Conservation (phyloP, 108 stramenopile genomes). For the Cyclotella kingstonii region DNA sequence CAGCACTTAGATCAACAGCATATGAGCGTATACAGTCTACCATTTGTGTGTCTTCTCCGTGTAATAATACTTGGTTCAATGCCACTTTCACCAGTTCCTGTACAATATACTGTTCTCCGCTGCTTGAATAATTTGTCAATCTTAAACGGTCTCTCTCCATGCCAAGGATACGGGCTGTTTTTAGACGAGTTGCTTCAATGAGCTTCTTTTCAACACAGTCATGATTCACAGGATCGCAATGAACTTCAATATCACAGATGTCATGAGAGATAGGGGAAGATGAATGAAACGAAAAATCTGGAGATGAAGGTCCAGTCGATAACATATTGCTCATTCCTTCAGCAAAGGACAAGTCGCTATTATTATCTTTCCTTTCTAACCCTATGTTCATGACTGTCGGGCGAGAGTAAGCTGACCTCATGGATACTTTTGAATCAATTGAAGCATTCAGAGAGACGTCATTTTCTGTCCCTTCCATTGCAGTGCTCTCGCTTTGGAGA, state of each 20-base stretch:
- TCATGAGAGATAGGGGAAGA: neutral
- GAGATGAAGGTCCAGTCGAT: neutral
- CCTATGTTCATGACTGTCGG: conserved; percentile 39
- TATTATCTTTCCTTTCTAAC: conserved; percentile 21
- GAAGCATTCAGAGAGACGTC: conserved; percentile 12
- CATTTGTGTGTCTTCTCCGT: conserved; percentile 19
- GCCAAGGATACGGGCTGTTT: conserved; percentile 58
- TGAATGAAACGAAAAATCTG: conserved; percentile 1
- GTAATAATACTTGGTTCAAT: conserved; percentile 8
- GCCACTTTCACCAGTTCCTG: conserved; percentile 57
- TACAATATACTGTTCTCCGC: conserved; percentile 57
- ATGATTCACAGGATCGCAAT: conserved; percentile 51
- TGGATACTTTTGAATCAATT: conserved; percentile 28
- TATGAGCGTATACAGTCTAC: conserved; percentile 48
- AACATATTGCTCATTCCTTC: conserved; percentile 4
- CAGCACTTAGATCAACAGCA: conserved; percentile 41
- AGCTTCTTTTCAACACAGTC: conserved; percentile 71
- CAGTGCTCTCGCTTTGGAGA: conserved; percentile 1
- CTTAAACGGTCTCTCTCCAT: conserved; percentile 28
- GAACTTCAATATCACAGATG: conserved; percentile 6
- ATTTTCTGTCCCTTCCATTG: neutral
- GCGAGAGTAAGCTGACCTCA: conserved; percentile 14
- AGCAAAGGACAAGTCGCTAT: conserved; percentile 27
- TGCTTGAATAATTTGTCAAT: conserved; percentile 43
- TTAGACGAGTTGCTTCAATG: conserved; percentile 53